phyloP scores from a whole-genome alignment of 805 yeast genomes.

The Candida sakaeoensis region DNA sequence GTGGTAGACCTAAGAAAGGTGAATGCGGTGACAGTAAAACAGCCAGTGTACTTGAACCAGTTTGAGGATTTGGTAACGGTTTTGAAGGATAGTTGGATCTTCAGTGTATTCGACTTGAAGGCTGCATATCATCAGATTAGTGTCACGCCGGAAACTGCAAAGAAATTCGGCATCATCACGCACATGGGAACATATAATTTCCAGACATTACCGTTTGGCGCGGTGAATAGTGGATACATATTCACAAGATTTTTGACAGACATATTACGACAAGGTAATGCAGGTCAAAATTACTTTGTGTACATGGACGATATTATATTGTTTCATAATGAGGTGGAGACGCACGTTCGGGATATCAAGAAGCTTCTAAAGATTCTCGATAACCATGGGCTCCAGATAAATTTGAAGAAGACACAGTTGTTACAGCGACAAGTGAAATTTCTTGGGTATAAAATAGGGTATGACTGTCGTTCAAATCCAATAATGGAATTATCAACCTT shows the following conservation, averaged over 20 bases:
- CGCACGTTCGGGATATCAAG: background rate
- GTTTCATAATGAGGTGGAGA: background rate
- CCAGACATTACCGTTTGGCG: background rate
- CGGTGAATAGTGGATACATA: background rate
- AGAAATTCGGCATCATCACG: background rate
- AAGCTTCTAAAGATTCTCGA: background rate
- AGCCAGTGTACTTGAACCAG: background rate
- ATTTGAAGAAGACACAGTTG: background rate
- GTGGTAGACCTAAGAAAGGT: background rate
- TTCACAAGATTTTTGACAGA: background rate
- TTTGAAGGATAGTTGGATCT: background rate
- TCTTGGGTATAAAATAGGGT: background rate
- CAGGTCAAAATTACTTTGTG: background rate
- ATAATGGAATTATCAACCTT: no score
- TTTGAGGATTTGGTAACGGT: background rate
- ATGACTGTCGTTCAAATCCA: background rate
- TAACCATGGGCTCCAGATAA: background rate
- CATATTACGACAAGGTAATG: background rate
- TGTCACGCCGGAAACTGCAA: background rate
- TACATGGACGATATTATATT: background rate
- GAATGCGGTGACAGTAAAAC: background rate
- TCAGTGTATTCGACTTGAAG: constrained; percentile 1
- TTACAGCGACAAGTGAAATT: background rate
- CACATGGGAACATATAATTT: background rate
- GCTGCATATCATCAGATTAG: constrained; percentile 1